A percentile compares a stretch with the other conserved stretches of the same genome.
Evolutionary conservation across 352 stramenopile genomes (phyloP).

Genomic region (Thraustotheca clavata): DNA sequence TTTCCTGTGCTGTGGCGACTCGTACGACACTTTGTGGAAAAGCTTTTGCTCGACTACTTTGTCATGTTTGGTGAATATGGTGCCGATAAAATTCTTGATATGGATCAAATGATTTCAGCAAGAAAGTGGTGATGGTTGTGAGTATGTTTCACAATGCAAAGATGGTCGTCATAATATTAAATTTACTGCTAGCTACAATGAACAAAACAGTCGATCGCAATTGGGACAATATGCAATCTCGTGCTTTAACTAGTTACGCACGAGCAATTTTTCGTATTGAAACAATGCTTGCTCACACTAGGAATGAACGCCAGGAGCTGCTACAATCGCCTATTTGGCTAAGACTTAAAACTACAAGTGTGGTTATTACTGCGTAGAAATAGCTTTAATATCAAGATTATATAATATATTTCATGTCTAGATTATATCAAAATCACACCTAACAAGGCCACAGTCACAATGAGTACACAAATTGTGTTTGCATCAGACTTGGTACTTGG

Average conservation of each 20-base stretch:
- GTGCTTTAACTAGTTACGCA: constrained; percentile 1
- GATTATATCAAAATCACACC: no score
- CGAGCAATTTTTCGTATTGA: background rate
- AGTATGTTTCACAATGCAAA: constrained; percentile 8
- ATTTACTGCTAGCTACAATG: constrained; percentile 12
- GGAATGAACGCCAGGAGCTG: background rate
- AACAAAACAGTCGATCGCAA: constrained; percentile 12
- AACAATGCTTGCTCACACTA: background rate
- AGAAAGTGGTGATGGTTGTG: background rate
- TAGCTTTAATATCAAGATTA: no score
- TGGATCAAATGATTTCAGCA: background rate
- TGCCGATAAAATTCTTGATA: background rate
- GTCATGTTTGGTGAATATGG: background rate
- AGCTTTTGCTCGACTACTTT: constrained; percentile 6
- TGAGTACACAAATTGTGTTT: no score
- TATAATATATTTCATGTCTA: no score
- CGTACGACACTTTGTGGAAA: background rate
- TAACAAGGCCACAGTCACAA: no score
- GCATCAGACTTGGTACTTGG: no score
- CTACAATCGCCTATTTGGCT: no score
- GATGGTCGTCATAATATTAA: constrained; percentile 3
- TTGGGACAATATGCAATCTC: background rate
- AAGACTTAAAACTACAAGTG: no score
- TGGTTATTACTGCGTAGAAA: no score
- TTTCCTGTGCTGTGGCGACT: background rate